Conservation (phyloP, 306 rosid genomes). For the Rosa rugosa region DNA sequence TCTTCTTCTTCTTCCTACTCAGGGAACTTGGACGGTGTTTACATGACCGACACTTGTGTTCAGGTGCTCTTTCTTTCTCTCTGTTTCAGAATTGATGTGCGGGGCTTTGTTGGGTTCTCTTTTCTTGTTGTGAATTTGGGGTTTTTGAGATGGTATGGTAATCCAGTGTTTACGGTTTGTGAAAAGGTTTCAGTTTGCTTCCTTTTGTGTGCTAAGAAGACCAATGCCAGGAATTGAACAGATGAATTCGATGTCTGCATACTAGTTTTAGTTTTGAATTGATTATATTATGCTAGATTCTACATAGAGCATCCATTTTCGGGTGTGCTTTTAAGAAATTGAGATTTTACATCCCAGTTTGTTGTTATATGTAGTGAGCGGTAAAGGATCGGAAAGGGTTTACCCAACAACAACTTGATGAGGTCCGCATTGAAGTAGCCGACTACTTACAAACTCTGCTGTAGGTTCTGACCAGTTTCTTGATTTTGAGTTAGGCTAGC, state of each 20-base stretch:
- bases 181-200: too few relatives aligned
- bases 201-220: too few relatives aligned
- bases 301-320: background rate
- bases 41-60: conserved; percentile 66
- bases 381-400: too few relatives aligned
- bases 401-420: too few relatives aligned
- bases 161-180: too few relatives aligned
- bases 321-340: background rate
- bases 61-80: conserved; percentile 37
- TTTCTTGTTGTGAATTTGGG: too few relatives aligned
- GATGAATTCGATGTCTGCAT: background rate
- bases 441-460: too few relatives aligned
- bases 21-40: conserved; percentile 42
- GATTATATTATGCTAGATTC: background rate
- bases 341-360: background rate
- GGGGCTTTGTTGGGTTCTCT: background rate
- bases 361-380: background rate
- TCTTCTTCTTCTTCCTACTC: conserved; percentile 30
- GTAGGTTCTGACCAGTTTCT: too few relatives aligned
- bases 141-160: too few relatives aligned
- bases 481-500: too few relatives aligned
- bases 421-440: too few relatives aligned
- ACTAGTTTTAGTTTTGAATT: background rate
- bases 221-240: background rate
- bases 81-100: background rate